Conservation (phyloP, 139 green algal species). For the Nannochloris sp. region DNA sequence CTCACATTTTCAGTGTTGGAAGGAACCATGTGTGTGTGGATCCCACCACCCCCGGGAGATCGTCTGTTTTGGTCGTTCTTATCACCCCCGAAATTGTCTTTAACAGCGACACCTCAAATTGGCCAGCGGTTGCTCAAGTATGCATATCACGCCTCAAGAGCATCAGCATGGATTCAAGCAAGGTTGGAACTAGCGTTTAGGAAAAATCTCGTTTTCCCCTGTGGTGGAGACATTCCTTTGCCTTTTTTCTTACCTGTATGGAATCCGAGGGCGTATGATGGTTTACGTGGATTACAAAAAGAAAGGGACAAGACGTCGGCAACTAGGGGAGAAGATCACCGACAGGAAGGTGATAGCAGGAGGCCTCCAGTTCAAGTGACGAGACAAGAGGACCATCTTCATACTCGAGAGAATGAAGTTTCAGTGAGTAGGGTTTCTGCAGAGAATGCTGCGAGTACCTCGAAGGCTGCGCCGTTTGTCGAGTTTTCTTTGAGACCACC, state of each 20-base stretch:
- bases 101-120: slow-evolving; percentile 29
- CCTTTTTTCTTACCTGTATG: slow-evolving; percentile 7
- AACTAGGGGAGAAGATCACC: slow-evolving; percentile 32
- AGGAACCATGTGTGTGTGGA: slow-evolving; percentile 34
- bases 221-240: slow-evolving; percentile 31
- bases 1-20: slow-evolving; percentile 33
- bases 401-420: too few species aligned
- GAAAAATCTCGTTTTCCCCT: slow-evolving; percentile 46
- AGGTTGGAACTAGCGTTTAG: slow-evolving; percentile 33
- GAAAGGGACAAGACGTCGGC: slow-evolving; percentile 31
- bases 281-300: slow-evolving; percentile 28
- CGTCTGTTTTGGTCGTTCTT: slow-evolving; percentile 46
- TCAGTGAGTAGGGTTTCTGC: too few species aligned
- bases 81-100: slow-evolving; percentile 19
- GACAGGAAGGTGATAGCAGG: too few species aligned
- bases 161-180: slow-evolving; percentile 32
- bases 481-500: too few species aligned
- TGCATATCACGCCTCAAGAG: slow-evolving; percentile 23
- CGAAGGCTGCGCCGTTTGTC: too few species aligned
- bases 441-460: too few species aligned
- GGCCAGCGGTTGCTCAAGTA: slow-evolving; percentile 42
- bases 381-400: too few species aligned
- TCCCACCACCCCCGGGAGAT: slow-evolving; percentile 45
- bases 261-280: slow-evolving; percentile 10
- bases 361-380: too few species aligned